Base-by-base conservation (phyloP, 1,284 basidiomycete genomes). In the Ceratobasidium papillatum region DNA sequence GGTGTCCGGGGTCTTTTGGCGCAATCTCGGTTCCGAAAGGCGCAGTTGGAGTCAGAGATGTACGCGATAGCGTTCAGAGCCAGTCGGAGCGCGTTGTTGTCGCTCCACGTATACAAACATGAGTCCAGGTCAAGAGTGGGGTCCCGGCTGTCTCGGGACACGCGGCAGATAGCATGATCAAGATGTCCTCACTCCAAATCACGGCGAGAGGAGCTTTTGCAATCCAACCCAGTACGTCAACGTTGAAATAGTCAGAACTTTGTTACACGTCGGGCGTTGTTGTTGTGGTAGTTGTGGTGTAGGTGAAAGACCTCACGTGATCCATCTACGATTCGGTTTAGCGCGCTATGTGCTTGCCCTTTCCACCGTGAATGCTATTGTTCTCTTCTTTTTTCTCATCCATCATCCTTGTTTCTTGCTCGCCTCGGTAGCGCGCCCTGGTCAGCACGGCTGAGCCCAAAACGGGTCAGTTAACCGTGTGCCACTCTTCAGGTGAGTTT, bases 11-110 rank as follows among this genome's bases (percentile, higher is more conserved):
- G 19, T 54, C 36, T 22, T 25, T 27, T n/a, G 66, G 51, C 51
- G 51, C 66, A 12, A 25, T 69, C 19, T 69, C 66, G 66, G 66
- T 47, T 58, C 66, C 66, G 66, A 69, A 30, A 34, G 66, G 66
- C 38, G 52, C 52, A 17, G n/a, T 34, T 25, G 51, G 66, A 69
- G 66, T 69, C 66, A 69, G 9, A 56, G 66, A 69, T 69, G 38
- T 7, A n/a, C 14, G 3, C 14, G 65, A 52, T 47, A 68, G 32
- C 30, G 25, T 27, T 30, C 51, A 52, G 51, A 52, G 51, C 51
- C 51, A 52, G 51, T 52, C 51, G 51, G 51, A 52, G 19, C 25
- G 51, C 27, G 51, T 27, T 22, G 25, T 11, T 22, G 14, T 11
- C 51, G 51, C n/a, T 8, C 22, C 25, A 30, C 19, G n/a, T 7